Evolutionary conservation across 2,329 filamentous ascomycete species (phyloP).

Genomic region (Neopestalotiopsis rosae): DNA sequence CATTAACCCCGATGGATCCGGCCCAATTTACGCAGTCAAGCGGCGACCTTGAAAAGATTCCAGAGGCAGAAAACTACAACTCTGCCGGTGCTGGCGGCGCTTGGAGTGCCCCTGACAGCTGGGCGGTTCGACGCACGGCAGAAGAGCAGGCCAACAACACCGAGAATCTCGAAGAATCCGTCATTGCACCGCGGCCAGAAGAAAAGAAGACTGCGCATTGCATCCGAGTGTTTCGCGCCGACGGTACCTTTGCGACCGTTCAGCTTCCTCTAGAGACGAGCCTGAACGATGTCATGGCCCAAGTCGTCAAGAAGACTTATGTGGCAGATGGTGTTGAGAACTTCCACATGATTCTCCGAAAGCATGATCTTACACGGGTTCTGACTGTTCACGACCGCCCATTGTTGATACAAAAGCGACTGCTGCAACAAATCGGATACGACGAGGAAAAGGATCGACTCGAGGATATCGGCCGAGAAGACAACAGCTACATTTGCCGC

Average conservation of each 20-base stretch:
- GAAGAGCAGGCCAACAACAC: conserved; percentile 66
- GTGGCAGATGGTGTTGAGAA: conserved; percentile 89
- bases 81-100: conserved; percentile 49
- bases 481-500: conserved; percentile 95
- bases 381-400: conserved; percentile 81
- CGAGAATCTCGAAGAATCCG: conserved; percentile 71
- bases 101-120: conserved; percentile 96
- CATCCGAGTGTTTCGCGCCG: conserved; percentile 92
- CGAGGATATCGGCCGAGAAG: conserved; percentile 92
- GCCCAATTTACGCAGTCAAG: conserved; percentile 43
- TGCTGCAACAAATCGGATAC: conserved; percentile 92
- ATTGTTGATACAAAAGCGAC: conserved; percentile 86
- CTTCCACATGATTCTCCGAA: conserved; percentile 94
- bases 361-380: conserved; percentile 87
- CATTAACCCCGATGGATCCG: conserved; percentile 73
- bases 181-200: conserved; percentile 70
- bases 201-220: conserved; percentile 82
- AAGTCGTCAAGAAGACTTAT: conserved; percentile 93
- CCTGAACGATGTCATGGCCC: conserved; percentile 84
- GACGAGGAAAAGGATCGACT: conserved; percentile 78
- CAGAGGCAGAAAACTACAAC: conserved; percentile 38
- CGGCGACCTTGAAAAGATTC: conserved; percentile 28
- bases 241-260: conserved; percentile 92
- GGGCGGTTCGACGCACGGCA: conserved; percentile 81
- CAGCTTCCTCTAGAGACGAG: conserved; percentile 84